A percentile compares a stretch with the other conserved stretches of the same genome.
phyloP scores from a whole-genome alignment of 2,329 filamentous ascomycete species.

The Penicillium sp. region DNA sequence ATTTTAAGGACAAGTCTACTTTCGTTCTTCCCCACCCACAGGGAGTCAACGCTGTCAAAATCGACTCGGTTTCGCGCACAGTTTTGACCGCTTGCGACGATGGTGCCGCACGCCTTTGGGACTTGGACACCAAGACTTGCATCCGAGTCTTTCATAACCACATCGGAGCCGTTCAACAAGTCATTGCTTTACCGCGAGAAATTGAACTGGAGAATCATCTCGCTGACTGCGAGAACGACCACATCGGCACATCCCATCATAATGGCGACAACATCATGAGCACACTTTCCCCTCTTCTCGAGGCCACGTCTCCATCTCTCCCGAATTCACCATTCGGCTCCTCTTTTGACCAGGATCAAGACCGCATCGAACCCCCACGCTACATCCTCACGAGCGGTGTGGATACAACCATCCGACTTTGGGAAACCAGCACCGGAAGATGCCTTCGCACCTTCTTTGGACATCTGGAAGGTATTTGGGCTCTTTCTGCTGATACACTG shows the following conservation, averaged over 20 bases:
- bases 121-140: conserved; percentile 77
- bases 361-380: conserved; percentile 71
- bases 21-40: conserved; percentile 79
- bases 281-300: conserved; percentile 24
- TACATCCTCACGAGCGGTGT: conserved; percentile 93
- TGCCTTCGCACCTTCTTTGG: conserved; percentile 94
- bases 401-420: conserved; percentile 86
- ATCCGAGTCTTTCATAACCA: conserved; percentile 80
- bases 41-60: conserved; percentile 94
- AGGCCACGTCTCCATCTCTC: conserved; percentile 25
- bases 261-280: conserved; percentile 28
- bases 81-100: conserved; percentile 94
- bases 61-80: conserved; percentile 78
- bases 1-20: conserved; percentile 78
- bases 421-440: conserved; percentile 78
- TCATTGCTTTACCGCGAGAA: conserved; percentile 77
- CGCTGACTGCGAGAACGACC: conserved; percentile 56
- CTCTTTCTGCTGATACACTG: conserved; percentile 81
- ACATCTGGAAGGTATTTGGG: conserved; percentile 95
- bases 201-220: conserved; percentile 81
- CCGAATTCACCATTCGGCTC: conserved; percentile 58
- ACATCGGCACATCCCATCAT: conserved; percentile 39
- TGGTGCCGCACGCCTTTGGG: conserved; percentile 87
- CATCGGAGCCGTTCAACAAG: conserved; percentile 91
- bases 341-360: conserved; percentile 58